Evolutionary conservation across 352 stramenopile genomes (phyloP), one percentile per base, ranked within the genome.

Genomic region (Phytophthora litchii): DNA sequence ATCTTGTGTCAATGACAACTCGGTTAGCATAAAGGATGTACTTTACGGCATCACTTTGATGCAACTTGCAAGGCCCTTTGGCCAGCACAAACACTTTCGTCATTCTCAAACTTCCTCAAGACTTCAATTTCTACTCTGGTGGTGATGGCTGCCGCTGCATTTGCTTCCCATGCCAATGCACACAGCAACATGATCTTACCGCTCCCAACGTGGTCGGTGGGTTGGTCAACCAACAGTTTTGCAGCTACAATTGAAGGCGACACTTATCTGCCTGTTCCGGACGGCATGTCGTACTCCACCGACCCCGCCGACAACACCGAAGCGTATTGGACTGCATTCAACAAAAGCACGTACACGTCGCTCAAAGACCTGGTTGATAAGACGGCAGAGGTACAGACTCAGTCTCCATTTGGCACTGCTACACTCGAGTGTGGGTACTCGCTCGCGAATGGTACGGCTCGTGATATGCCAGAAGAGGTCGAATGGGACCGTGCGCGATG

Each of bases 401-500:
- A 50, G 27, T 47, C 43, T 3, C 29, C 44, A 2, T 60, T 66
- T 23, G 59, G 64, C 7, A 58, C 51, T 4, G 55, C 49, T 27
- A 55, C 48, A 5, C 27, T 54, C 5, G 47, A 60, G 36, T 70
- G 61, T 9, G 61, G 54, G 19, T 57, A 56, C 23, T 66, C 61
- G 1, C 54, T 68, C 8, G 54, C 54, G 0, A 62, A 64, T 2
- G 60, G 61, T 20, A 65, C 44, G 2, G 54, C 66, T 20, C 68
- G 60, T 10, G 50, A 63, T 12, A 54, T 73, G 23, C 64, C 68
- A 1, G 64, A 66, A 45, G 65, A 74, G 16, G 67, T 82, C 17
- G 66, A 82, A 31, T 79, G 70, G 66, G 57, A 70, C 16, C 60
- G 76, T 71, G 74, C 83, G 74, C 42, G 76, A 83, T 31, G 53